Conservation (phyloP, 1,284 basidiomycete species). For the Irpex sp. region DNA sequence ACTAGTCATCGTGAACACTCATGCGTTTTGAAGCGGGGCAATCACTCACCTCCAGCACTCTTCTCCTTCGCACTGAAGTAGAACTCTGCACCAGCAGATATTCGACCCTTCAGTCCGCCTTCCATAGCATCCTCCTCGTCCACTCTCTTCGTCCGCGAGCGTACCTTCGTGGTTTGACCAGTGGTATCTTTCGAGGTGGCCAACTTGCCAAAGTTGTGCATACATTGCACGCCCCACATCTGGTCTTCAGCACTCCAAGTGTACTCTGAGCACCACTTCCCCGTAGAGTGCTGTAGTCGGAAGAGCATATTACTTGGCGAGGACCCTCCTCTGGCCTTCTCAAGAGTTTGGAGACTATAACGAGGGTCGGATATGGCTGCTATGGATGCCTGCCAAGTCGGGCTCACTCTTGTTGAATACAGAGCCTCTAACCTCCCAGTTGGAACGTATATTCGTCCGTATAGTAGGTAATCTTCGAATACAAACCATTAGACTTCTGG, state of each 20-base stretch:
- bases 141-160: conserved; percentile 52
- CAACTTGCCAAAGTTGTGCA: conserved; percentile 86
- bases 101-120: conserved; percentile 82
- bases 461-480: conserved; percentile 77
- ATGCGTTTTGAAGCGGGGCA: background rate
- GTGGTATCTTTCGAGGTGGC: conserved; percentile 23
- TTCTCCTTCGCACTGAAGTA: conserved; percentile 92
- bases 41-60: conserved; percentile 79
- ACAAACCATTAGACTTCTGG: background rate
- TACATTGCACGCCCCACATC: conserved; percentile 86
- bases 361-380: conserved; percentile 74
- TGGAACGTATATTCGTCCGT: conserved; percentile 89
- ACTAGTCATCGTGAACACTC: conserved; percentile 40
- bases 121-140: conserved; percentile 90
- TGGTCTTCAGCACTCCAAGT: conserved; percentile 91
- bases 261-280: conserved; percentile 91
- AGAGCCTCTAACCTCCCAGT: conserved; percentile 85
- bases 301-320: conserved; percentile 76
- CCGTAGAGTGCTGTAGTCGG: conserved; percentile 87
- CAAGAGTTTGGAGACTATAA: conserved; percentile 38
- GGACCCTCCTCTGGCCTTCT: conserved; percentile 29
- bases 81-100: conserved; percentile 90
- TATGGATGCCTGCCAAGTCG: conserved; percentile 66
- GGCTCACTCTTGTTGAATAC: conserved; percentile 74
- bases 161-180: conserved; percentile 24